Evolutionary conservation across 306 rosid genomes (phyloP).

Genomic region (Astragalus membranaceus): DNA sequence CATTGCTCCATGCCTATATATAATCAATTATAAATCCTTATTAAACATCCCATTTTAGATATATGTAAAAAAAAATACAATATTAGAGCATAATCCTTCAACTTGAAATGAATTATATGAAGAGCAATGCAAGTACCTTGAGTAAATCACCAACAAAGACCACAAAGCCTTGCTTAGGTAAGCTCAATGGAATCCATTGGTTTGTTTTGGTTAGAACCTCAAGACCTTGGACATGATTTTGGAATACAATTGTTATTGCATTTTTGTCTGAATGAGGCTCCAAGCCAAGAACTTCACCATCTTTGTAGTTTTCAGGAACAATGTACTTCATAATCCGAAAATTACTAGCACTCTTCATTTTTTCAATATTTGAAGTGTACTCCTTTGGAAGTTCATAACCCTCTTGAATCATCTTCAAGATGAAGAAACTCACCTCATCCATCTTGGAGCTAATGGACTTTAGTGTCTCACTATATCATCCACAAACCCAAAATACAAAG

Average conservation of each 20-base stretch:
- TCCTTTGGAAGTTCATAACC: slow-evolving; percentile 38
- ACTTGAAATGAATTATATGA: too few relatives aligned
- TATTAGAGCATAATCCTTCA: too few relatives aligned
- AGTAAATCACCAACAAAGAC: slow-evolving; percentile 50
- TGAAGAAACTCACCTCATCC: slow-evolving; percentile 20
- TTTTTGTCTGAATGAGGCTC: slow-evolving; percentile 49
- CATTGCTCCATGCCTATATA: too few relatives aligned
- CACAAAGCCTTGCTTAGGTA: slow-evolving; percentile 29
- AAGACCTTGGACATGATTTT: slow-evolving; percentile 51
- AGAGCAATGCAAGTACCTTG: slow-evolving; percentile 21
- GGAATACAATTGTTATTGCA: slow-evolving; percentile 33
- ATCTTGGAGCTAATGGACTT: slow-evolving; percentile 29
- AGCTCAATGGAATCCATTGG: slow-evolving; percentile 31
- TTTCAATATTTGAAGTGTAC: slow-evolving; percentile 23
- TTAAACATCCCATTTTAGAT: too few relatives aligned
- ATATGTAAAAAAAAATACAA: too few relatives aligned
- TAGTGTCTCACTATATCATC: slow-evolving; percentile 32
- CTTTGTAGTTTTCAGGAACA: slow-evolving; percentile 17
- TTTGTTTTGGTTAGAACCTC: slow-evolving; percentile 41
- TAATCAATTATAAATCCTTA: too few relatives aligned
- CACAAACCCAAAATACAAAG: background rate
- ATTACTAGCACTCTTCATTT: slow-evolving; percentile 4
- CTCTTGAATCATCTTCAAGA: slow-evolving; percentile 40
- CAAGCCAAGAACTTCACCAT: slow-evolving; percentile 11
- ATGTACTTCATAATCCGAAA: slow-evolving; percentile 43